Evolutionary conservation across 2,329 filamentous ascomycete species (phyloP).

Genomic region (Penicillium sp.): DNA sequence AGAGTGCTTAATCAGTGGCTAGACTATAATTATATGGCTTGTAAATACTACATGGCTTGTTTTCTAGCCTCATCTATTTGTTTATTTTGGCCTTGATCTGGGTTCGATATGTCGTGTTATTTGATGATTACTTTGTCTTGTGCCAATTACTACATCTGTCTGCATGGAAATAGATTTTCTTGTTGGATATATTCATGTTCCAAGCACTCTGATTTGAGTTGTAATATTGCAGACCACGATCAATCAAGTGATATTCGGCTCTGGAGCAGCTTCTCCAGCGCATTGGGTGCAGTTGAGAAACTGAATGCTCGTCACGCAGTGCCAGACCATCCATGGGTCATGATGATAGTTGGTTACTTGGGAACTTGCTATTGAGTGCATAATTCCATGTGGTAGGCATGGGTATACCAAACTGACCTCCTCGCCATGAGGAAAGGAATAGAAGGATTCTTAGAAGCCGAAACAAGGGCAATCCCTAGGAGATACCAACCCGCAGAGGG

Average conservation of each 20-base stretch:
- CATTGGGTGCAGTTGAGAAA: background rate
- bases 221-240: background rate
- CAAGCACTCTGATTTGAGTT: background rate
- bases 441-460: background rate
- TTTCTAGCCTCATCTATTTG: background rate
- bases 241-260: background rate
- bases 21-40: background rate
- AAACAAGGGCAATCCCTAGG: background rate
- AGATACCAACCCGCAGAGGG: background rate
- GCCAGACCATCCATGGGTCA: background rate
- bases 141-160: background rate
- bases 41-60: conserved; percentile 1
- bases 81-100: background rate
- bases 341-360: background rate
- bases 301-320: background rate
- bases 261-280: background rate
- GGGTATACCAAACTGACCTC: background rate
- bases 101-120: background rate
- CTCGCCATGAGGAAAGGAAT: no score
- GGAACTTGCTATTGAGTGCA: background rate
- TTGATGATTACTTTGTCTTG: background rate
- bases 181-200: background rate
- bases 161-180: background rate
- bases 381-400: background rate
- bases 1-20: conserved; percentile 1